Conservation (phyloP, 2,329 filamentous ascomycete genomes). For the Alternaria triticimaculans region DNA sequence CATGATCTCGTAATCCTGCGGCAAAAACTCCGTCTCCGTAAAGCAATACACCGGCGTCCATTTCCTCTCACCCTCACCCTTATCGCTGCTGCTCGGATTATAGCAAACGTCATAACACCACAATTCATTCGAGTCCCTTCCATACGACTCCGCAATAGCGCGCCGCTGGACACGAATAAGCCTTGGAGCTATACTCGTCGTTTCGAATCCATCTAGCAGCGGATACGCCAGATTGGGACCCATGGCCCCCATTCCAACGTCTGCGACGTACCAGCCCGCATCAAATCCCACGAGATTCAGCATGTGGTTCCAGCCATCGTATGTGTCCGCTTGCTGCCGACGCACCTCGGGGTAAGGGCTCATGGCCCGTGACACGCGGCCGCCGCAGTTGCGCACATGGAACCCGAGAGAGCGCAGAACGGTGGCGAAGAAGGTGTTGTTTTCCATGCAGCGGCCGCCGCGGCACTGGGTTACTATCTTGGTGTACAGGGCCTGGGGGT, state of each 20-base stretch:
- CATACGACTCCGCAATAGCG: constrained; percentile 21
- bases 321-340: constrained; percentile 11
- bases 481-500: constrained; percentile 54
- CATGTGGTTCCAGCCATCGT: constrained; percentile 47
- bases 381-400: constrained; percentile 31
- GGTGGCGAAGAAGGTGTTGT: constrained; percentile 58
- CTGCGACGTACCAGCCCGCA: constrained; percentile 32
- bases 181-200: constrained; percentile 15
- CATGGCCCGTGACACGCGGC: constrained; percentile 20
- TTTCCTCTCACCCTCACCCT: background rate
- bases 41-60: constrained; percentile 22
- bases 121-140: constrained; percentile 5
- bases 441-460: constrained; percentile 66
- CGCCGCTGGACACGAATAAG: constrained; percentile 11
- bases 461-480: constrained; percentile 54
- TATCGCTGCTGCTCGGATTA: background rate
- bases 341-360: constrained; percentile 19
- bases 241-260: constrained; percentile 45
- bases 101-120: constrained; percentile 23
- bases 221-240: constrained; percentile 18
- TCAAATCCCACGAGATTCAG: constrained; percentile 47
- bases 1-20: constrained; percentile 31
- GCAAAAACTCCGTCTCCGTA: constrained; percentile 30
- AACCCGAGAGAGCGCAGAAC: constrained; percentile 59
- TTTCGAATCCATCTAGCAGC: constrained; percentile 14